Base-by-base conservation (phyloP, 2,329 filamentous ascomycete species). In the Myotisia sp. region DNA sequence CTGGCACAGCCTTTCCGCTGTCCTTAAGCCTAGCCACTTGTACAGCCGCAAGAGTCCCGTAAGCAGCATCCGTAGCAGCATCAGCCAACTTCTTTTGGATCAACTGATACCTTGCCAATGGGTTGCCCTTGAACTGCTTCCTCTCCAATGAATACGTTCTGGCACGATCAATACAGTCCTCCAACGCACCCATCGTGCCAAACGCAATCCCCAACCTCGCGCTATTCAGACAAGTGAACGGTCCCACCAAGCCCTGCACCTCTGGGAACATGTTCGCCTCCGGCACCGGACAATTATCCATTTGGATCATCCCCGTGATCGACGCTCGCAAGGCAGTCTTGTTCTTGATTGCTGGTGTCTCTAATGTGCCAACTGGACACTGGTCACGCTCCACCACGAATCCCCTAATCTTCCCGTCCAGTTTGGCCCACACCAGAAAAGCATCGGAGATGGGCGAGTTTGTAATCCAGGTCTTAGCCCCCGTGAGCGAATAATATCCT, bases 31-130 rank as follows among this genome's bases (percentile, higher is more conserved):
- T 69, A 34, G 85, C 86, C 22, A 95, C 87, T 59, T 98, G 90
- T 38, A 83, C 74, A 5, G 83, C 79, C 5, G 90, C 90, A 36
- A 93, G 63, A n/a, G 83, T 81, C 27, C 90, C 90, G 53, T 81
- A 95, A 1, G 86, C 79, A 2, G 81, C 84, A 56, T 98, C 90
- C 1, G 87, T 94, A 3, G 74, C 68, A 1, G 90, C 90, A 56
- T 98, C 90, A 1, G 87, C 80, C 42, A 98, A 67, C 66, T 98
- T 98, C 73, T 94, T 94, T 67, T 98, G 90, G 34, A 98, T 72
- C 9, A 98, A 74, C 64, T 98, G 90, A 54, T 98, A 98, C 56
- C 82, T 92, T 26, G 87, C 90, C 34, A 98, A 68, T 0, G 87
- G 86, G 58, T 95, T 95, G 32, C 76, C 76, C 64, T 92, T 92